Base-by-base conservation (phyloP, 345 rosid species). In the Isatis tinctoria region DNA sequence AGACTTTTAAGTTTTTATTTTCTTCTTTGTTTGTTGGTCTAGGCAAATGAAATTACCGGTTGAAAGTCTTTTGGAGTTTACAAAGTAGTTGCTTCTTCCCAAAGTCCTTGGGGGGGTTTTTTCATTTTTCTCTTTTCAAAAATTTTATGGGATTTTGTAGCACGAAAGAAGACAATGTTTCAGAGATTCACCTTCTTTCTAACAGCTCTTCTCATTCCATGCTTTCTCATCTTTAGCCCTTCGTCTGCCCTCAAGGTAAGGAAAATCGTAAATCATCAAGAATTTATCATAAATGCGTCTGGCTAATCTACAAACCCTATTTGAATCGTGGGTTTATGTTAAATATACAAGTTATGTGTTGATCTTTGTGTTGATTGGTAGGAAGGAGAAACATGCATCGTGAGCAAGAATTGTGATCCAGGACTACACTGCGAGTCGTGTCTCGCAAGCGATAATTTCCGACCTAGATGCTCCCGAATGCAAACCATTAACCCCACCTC, bases 341-440 rank as follows among this genome's bases (percentile, higher is more conserved):
- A 24, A 45, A 10, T 10, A 14, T 45, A 45, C 26, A 41, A 12
- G 14, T 8, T 8, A 58, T 8, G 20, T 45, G 6, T 56, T 56
- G 28, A 74, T 76, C 6, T 69, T 53, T 40, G 28, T 52, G 13
- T 54, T 71, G 35, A 14, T 64, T 59, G 20, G 37, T 83, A 91
- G 99, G 85, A 86, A 28, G 99, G 99, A 69, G 85, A 85, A 78
- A 86, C 90, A 52, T 94, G 99, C 74, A 73, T 84, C 32, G 61
- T 73, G 30, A 69, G 78, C 64, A 60, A 70, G 32, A 77, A 70
- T 73, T 94, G 99, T 44, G 87, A 87, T 73, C 26, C 82, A 0
- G 97, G 97, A 18, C 52, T 92, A 62, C 86, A 83, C 59, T 94
- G 97, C 56, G 88, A 88, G 39, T 82, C 88, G 4, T 92, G 97